Base-by-base conservation (phyloP, 495 filamentous ascomycete species). In the Ramalina peruviana region DNA sequence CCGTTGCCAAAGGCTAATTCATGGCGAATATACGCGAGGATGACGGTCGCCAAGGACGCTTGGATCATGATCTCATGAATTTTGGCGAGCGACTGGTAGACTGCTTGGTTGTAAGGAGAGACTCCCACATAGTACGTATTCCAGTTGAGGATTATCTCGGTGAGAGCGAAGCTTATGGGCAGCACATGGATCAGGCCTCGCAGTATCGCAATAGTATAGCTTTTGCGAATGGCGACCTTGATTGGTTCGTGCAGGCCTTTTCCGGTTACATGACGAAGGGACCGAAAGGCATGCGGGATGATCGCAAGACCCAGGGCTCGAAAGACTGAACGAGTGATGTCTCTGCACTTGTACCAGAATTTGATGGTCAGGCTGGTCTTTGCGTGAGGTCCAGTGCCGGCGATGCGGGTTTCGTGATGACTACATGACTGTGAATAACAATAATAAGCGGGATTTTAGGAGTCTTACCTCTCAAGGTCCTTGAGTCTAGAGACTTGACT, bases 61-160 rank as follows among this genome's bases (percentile, higher is more conserved):
- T 59, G 43, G 4, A 61, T 61, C 21, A 54, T 33, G 12, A 63
- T 55, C 41, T 63, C 60, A 25, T 60, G 54, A 13, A 52, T n/a
- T 41, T 63, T 63, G 4, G 58, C 56, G 1, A 49, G 55, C 36
- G 59, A 48, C 43, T 63, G 58, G 20, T 50, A 52, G 40, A 56
- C 57, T 21, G 61, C 61, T 36, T 25, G 20, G n/a, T 45, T 40
- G 40, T 53, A 56, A 1, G 25, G 10, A 38, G 38, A 5, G 19
- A 30, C 33, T 19, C 60, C 44, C 6, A 56, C 50, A 42, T 53
- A 56, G 26, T 53, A 56, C 16, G 25, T 43, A n/a, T 53, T 53
- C 50, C 45, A 49, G 38, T 56, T 56, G 1, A 56, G 42, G n/a
- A 49, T 54, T 11, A 60, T 46, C 37, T 53, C 56, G 19, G 27